Percentiles rank a stretch among this genome's conserved stretches.
phyloP scores from a whole-genome alignment of 148 eudicot genomes.

The Fagopyrum tataricum region DNA sequence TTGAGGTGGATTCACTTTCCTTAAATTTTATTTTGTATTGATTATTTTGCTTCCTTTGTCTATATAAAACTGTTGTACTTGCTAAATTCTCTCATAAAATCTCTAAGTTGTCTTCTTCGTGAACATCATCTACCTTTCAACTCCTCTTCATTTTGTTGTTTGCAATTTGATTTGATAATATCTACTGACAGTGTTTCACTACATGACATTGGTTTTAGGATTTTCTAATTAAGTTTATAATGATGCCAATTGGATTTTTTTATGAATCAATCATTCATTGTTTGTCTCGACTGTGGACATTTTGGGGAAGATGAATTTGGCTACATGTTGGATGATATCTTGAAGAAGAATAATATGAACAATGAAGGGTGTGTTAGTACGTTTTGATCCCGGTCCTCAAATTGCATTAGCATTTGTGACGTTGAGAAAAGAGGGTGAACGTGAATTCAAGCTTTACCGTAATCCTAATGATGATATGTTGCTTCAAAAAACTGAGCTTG shows the following conservation, averaged over 20 bases:
- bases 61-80: too few relatives aligned
- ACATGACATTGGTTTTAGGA: neutral
- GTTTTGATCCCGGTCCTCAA: slow-evolving; percentile 93
- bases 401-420: slow-evolving; percentile 99
- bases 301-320: slow-evolving; percentile 99
- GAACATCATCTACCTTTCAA: too few relatives aligned
- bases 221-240: too few relatives aligned
- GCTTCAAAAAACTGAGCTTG: slow-evolving; percentile 81
- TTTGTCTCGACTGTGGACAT: slow-evolving; percentile 23
- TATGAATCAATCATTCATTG: neutral
- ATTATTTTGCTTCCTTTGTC: too few relatives aligned
- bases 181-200: neutral
- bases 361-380: slow-evolving; percentile 82
- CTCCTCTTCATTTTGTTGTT: too few relatives aligned
- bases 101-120: too few relatives aligned
- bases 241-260: neutral
- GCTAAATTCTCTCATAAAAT: too few relatives aligned
- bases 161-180: neutral
- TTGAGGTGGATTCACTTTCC: too few relatives aligned
- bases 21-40: too few relatives aligned
- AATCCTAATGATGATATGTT: slow-evolving; percentile 99
- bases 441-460: slow-evolving; percentile 98
- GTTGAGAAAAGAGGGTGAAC: slow-evolving; percentile 83
- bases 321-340: slow-evolving; percentile 91
- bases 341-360: slow-evolving; percentile 85